Evolutionary conservation across 169 alveolate species (phyloP), one percentile per base, ranked within the genome.

Genomic region (Eimeria sp.): DNA sequence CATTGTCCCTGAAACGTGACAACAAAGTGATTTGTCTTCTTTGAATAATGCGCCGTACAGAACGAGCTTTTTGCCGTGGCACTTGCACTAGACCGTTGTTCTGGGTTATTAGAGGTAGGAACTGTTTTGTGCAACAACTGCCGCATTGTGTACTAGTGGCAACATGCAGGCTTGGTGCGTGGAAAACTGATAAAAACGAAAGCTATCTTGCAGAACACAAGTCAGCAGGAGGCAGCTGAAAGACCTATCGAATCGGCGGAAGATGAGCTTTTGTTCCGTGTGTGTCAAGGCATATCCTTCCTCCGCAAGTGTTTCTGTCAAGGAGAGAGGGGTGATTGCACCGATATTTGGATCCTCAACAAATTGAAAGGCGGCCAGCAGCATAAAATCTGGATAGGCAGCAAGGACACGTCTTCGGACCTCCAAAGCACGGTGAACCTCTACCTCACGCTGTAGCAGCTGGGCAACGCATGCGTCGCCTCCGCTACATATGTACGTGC

Each of bases 351-450:
- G 76, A 27, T 76, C 74, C 64, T 98, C 99, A 76, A 97, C 95
- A 54, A 96, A 72, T 58, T 97, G 97, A 89, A 98, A 98, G 49
- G 98, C 98, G 88, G 97, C 98, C 60, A 95, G 95, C 43, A 97
- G 89, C 91, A 97, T 97, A 97, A 98, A 98, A 60, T 98, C 99
- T 43, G 95, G 87, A 16, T 83, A 89, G 37, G 90, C 80, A 33
- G 98, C 90, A 37, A 98, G 97, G n/a, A 97, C 89, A 8, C 90
- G 77, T 89, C 97, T 96, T 33, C 95, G 90, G 52, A 91, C 94
- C 90, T 98, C 99, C 52, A 97, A 46, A 16, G 96, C 98, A 33
- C 97, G 90, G 80, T 97, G 85, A 30, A 71, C 96, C 20, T 85
- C 95, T 40, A 95, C 77, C 96, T 94, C 96, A 37, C 64, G 90